Percentiles rank a stretch among this genome's conserved stretches.
phyloP scores from a whole-genome alignment of 371 early-diverging fungal species.

The Apophysomyces ossiformis region DNA sequence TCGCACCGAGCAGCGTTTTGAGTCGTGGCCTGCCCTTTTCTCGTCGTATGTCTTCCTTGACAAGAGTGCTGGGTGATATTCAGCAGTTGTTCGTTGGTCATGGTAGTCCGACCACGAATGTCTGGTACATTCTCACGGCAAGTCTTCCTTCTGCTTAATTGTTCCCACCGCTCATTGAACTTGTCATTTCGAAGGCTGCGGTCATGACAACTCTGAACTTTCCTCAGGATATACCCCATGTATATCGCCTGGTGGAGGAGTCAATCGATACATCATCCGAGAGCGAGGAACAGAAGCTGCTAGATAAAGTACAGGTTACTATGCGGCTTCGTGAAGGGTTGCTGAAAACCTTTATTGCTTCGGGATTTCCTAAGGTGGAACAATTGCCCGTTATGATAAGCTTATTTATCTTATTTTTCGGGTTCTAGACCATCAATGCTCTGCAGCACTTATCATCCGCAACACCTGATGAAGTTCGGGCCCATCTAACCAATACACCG shows the following conservation, averaged over 20 bases:
- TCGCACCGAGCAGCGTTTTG: no score
- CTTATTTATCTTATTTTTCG: neutral
- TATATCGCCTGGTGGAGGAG: conserved; percentile 6
- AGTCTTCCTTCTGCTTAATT: neutral
- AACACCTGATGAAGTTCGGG: conserved; percentile 27
- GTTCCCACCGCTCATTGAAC: neutral
- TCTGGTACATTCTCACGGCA: conserved; percentile 6
- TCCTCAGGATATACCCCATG: conserved; percentile 4
- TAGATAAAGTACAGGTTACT: conserved; percentile 15
- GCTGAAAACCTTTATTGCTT: conserved; percentile 36
- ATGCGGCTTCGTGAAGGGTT: conserved; percentile 42
- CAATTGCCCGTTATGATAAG: neutral
- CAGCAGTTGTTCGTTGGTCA: conserved; percentile 2
- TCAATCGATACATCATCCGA: neutral
- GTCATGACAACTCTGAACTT: conserved; percentile 12
- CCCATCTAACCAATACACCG: neutral
- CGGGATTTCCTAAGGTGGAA: conserved; percentile 46
- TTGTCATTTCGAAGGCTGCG: neutral
- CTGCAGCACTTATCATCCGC: conserved; percentile 29
- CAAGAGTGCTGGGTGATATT: conserved; percentile 1
- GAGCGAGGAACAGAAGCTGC: conserved; percentile 3
- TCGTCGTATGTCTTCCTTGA: neutral
- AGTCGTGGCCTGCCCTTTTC: no score
- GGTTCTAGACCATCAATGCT: conserved; percentile 41
- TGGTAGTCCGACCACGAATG: neutral